phyloP scores from a whole-genome alignment of 495 filamentous ascomycete genomes.

The Friedmanniomyces simplex region DNA sequence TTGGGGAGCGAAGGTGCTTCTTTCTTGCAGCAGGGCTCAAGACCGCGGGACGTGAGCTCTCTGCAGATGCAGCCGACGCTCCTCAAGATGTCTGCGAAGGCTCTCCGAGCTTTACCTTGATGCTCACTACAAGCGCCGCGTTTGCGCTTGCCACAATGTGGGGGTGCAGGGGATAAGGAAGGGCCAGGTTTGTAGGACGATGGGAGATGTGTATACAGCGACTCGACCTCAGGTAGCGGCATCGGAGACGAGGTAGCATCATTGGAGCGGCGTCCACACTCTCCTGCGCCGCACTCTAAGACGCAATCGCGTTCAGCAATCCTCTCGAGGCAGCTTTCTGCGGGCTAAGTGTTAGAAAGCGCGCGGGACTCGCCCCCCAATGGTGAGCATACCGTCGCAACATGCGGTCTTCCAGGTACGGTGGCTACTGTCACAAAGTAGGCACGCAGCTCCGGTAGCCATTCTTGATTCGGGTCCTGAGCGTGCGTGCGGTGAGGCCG shows the following conservation, averaged over 20 bases:
- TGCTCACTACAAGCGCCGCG: slow-evolving; percentile 9
- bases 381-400: slow-evolving; percentile 7
- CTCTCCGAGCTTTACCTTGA: neutral
- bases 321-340: slow-evolving; percentile 7
- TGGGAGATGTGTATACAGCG: no score
- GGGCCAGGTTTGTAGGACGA: no score
- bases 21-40: slow-evolving; percentile 9
- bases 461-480: neutral
- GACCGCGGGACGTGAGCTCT: slow-evolving; percentile 7
- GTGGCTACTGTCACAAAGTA: slow-evolving; percentile 2
- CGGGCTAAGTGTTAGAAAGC: slow-evolving; percentile 3
- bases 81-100: slow-evolving; percentile 4
- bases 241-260: neutral
- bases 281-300: slow-evolving; percentile 5
- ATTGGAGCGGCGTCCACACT: slow-evolving; percentile 2
- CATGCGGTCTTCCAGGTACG: neutral
- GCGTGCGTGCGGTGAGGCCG: no score
- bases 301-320: slow-evolving; percentile 9
- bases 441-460: neutral
- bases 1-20: neutral
- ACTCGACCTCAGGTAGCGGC: no score
- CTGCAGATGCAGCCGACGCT: slow-evolving; percentile 8
- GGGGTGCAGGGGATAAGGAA: neutral
- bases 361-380: neutral
- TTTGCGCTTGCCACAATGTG: slow-evolving; percentile 7